phyloP scores from a whole-genome alignment of 352 stramenopile genomes.

The Globisporangium echinulatum region DNA sequence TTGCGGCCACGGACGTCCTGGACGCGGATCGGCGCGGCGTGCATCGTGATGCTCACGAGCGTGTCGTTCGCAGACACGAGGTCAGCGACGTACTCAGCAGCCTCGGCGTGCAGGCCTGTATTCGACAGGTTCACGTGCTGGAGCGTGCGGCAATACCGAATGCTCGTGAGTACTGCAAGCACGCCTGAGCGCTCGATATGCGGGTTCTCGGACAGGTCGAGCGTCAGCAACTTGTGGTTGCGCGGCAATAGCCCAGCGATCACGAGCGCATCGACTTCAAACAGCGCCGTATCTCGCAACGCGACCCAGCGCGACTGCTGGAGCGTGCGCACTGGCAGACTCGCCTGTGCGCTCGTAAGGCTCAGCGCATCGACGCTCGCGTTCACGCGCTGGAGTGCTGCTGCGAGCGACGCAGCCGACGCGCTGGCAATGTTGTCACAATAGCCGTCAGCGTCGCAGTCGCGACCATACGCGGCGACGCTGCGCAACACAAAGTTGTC shows the following conservation, averaged over 20 bases:
- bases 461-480: conserved; percentile 40
- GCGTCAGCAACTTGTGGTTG: conserved; percentile 44
- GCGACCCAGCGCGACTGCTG: conserved; percentile 57
- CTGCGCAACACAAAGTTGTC: conserved; percentile 57
- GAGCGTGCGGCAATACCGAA: conserved; percentile 45
- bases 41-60: conserved; percentile 53
- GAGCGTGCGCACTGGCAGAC: conserved; percentile 52
- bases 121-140: conserved; percentile 46
- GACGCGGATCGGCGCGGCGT: conserved; percentile 28
- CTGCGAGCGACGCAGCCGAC: conserved; percentile 37
- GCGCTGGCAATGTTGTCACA: conserved; percentile 54
- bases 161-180: conserved; percentile 44
- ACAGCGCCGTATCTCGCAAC: conserved; percentile 24
- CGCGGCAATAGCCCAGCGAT: conserved; percentile 48
- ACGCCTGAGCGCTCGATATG: conserved; percentile 43
- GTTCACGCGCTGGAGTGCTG: conserved; percentile 43
- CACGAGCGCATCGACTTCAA: conserved; percentile 60
- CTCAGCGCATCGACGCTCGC: conserved; percentile 34
- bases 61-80: conserved; percentile 53
- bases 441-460: conserved; percentile 43
- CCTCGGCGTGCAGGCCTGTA: conserved; percentile 51
- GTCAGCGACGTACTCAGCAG: conserved; percentile 50
- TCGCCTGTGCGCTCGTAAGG: conserved; percentile 34
- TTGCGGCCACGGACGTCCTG: conserved; percentile 48
- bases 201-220: conserved; percentile 62